phyloP scores from a whole-genome alignment of 2,329 filamentous ascomycete species.

The Hypoxylon sp. region DNA sequence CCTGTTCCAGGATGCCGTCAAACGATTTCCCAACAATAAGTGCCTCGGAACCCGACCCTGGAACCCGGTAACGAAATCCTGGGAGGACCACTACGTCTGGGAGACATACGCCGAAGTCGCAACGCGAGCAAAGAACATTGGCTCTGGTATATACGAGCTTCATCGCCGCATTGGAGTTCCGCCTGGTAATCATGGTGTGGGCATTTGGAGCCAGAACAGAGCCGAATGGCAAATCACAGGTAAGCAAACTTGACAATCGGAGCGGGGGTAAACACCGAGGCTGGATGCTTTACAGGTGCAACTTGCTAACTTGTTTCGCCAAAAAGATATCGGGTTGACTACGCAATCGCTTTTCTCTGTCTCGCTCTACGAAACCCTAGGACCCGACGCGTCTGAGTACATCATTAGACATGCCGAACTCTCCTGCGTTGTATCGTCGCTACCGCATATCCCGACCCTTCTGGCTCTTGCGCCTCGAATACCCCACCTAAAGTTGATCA shows the following conservation, averaged over 20 bases:
- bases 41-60: slow-evolving; percentile 88
- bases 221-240: slow-evolving; percentile 90
- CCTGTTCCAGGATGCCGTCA: slow-evolving; percentile 79
- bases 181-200: slow-evolving; percentile 78
- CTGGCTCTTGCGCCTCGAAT: slow-evolving; percentile 83
- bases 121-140: slow-evolving; percentile 84
- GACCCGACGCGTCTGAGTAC: slow-evolving; percentile 91
- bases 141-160: slow-evolving; percentile 86
- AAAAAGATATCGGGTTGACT: slow-evolving; percentile 83
- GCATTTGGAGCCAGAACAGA: slow-evolving; percentile 88
- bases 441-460: slow-evolving; percentile 85
- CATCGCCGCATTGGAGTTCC: slow-evolving; percentile 80
- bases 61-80: slow-evolving; percentile 80
- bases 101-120: slow-evolving; percentile 85
- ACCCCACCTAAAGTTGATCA: slow-evolving; percentile 86
- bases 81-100: slow-evolving; percentile 83
- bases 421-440: slow-evolving; percentile 80
- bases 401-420: slow-evolving; percentile 93
- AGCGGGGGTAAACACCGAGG: background rate
- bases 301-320: slow-evolving; percentile 31
- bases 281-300: background rate
- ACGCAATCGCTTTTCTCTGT: slow-evolving; percentile 92
- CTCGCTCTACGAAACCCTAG: slow-evolving; percentile 96
- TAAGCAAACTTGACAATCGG: slow-evolving; percentile 54
- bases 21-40: slow-evolving; percentile 73